Evolutionary conservation across 306 rosid genomes (phyloP), one percentile per base, ranked within the genome.

Genomic region (Casuarina equisetifolia): DNA sequence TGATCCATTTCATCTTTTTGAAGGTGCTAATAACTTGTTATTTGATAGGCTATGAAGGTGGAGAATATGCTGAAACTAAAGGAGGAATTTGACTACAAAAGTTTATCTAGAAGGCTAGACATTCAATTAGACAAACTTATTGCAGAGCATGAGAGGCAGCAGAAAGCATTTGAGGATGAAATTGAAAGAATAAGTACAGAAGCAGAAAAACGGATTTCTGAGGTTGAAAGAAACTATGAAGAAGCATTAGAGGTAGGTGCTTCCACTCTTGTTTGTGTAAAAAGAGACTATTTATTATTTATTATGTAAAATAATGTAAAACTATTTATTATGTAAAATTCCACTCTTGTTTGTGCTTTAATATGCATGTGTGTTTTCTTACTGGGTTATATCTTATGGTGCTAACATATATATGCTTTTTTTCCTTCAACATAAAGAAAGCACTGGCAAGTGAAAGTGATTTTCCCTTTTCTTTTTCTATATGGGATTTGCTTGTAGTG

Each of bases 71-170:
- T 96, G 82, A 96, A 92, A 81, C 73, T 96, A 70, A 96, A 91
- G 90, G 99, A 96, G 82, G 99, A 96, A 79, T 92, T 96, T 45
- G 99, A 96, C 83, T 96, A 96, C 84, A 96, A 96, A 90, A 90
- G 99, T 84, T 86, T 96, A 83, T 86, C 98, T 25, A 87, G 99
- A 86, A 90, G 91, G 82, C 85, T 92, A 75, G 97, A 93, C 82
- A 85, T 91, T 82, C 97, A 96, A 78, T 77, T 96, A 80, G 98
- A 96, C 84, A 96, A 90, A 81, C 94, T 96, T 80, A 93, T 89
- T 74, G 89, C 91, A 74, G 99, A 96, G 83, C 97, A 92, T 88
- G 99, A 96, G 85, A 91, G 98, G 85, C 97, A 90, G 81, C 97
- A 91, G 85, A 96, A 96, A 86, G 94, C 93, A 59, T 92, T 93